Base-by-base conservation (phyloP, 805 yeast species). In the Yarrowia porcina region DNA sequence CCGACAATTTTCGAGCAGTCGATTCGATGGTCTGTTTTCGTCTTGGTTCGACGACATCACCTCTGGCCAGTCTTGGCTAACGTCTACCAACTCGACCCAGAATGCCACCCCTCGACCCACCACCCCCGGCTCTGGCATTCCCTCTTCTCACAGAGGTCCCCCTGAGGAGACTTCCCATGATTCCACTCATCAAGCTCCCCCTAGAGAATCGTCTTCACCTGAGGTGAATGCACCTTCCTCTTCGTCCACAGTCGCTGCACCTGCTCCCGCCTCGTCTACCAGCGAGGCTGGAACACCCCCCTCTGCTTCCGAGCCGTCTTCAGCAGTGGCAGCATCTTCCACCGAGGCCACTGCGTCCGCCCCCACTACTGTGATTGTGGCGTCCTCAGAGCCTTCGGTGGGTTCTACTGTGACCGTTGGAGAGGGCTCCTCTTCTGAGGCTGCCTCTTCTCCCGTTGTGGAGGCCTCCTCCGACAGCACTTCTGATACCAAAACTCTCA, bases 291-390 rank as follows among this genome's bases (percentile, higher is more conserved):
- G 35, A 11, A 25, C 65, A 21, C 23, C 57, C 18, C 23, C 59
- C 30, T 56, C 66, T 61, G 57, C 50, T 20, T 32, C 44, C 27
- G 20, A 15, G 38, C 32, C 44, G 30, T 17, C 61, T 30, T 28
- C 62, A 21, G 39, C 54, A 32, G 32, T n/a, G 25, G 38, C 54
- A 36, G 38, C 63, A 36, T 57, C 65, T n/a, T 54, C 59, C 38
- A 12, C 64, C 18, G 47, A 27, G 49, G 12, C 45, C 10, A 6
- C 41, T 6, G 64, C 27, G n/a, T 2, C 52, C 8, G 49, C 30
- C 28, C 13, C n/a, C 41, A 33, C 57, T 4, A 52, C 44, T 9
- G 44, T 33, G 28, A 9, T 36, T 52, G 44, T 36, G 25, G 33
- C 38, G 12, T 35, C 44, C 13, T 32, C 56, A 11, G 56, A 21